Base-by-base conservation (phyloP, 2,329 filamentous ascomycete genomes). In the Sclerotinia minor region DNA sequence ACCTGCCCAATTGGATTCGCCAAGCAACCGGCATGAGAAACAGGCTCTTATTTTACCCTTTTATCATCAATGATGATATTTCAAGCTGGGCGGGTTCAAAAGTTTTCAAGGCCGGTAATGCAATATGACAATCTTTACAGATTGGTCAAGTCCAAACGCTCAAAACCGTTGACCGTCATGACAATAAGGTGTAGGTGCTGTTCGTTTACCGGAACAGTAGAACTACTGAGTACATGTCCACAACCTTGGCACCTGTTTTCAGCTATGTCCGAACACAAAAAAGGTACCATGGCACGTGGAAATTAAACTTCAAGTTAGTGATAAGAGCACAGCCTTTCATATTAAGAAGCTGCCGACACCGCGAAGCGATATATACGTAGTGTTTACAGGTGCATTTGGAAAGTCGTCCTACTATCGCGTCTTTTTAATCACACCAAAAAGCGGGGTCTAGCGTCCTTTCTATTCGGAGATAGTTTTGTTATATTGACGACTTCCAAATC, bases 271-370 rank as follows among this genome's bases (percentile, higher is more conserved):
- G 45, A 63, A 63, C 59, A 63, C 45, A 63, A 26, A 26, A 50
- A 47, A 52, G 45, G 45, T 61, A 63, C 45, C 29, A 63, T 50
- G 59, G 45, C 59, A 63, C 32, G 59, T 50, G 59, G 45, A 63
- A 21, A 50, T 61, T 24, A 38, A 50, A 45, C 45, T 49, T 50
- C 15, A 35, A 38, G 45, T 38, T 61, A 38, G n/a, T 15, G n/a
- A 35, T 24, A 17, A 26, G 29, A 8, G 13, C 32, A 63, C 59
- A 63, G 26, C 59, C 41, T 41, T 24, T 50, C 21, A 38, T 61
- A 38, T 61, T n/a, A 35, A 32, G 19, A 17, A 50, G 58, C 29
- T 61, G 11, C 29, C n/a, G 19, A 61, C n/a, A 50, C 15, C 17
- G 17, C 58, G 49, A 21, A 63, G 47, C 21, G 45, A 50, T 50